These are phyloP conservation scores for Neonectria hederae DNA, from an alignment of 2,329 filamentous ascomycete species.

Conservation along the genomic window DNA sequence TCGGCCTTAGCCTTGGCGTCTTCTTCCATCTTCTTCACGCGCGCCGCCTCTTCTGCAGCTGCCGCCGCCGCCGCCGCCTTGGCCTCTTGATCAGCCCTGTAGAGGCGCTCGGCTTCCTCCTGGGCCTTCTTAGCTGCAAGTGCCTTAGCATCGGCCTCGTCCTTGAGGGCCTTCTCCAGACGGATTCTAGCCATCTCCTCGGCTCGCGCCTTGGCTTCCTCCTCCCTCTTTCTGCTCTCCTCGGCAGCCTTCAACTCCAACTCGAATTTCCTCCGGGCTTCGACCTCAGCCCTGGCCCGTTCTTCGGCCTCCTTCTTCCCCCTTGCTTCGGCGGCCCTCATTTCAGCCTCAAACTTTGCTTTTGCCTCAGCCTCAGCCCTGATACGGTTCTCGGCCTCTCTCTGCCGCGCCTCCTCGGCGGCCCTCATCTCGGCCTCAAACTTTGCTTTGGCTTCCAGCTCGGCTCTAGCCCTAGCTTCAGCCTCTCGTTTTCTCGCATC, in stretches of 20 bases:
- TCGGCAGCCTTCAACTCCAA: constrained; percentile 55
- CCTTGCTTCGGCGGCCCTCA: constrained; percentile 55
- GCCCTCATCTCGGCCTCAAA: constrained; percentile 57
- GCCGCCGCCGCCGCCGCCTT: constrained; percentile 52
- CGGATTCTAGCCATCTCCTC: constrained; percentile 58
- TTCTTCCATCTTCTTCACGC: constrained; percentile 55
- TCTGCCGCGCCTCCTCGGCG: constrained; percentile 57
- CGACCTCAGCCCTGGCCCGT: constrained; percentile 51
- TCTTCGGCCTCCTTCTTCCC: constrained; percentile 60
- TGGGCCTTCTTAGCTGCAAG: constrained; percentile 54
- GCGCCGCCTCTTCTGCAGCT: constrained; percentile 50
- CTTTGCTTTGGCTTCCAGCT: constrained; percentile 58
- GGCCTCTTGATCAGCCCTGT: constrained; percentile 52
- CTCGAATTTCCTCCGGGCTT: constrained; percentile 51
- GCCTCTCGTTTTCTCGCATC: constrained; percentile 49
- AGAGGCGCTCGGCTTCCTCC: constrained; percentile 54
- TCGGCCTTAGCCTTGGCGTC: constrained; percentile 54
- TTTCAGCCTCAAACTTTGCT: constrained; percentile 58
- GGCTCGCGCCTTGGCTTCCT: constrained; percentile 52
- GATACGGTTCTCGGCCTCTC: constrained; percentile 57
- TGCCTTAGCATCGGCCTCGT: constrained; percentile 53
- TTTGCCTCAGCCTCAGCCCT: constrained; percentile 57
- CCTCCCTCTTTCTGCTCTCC: constrained; percentile 52
- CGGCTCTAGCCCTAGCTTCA: constrained; percentile 55
- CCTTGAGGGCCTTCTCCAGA: constrained; percentile 54